Conservation (phyloP, 495 filamentous ascomycete species). For the Cercophora newfieldiana region DNA sequence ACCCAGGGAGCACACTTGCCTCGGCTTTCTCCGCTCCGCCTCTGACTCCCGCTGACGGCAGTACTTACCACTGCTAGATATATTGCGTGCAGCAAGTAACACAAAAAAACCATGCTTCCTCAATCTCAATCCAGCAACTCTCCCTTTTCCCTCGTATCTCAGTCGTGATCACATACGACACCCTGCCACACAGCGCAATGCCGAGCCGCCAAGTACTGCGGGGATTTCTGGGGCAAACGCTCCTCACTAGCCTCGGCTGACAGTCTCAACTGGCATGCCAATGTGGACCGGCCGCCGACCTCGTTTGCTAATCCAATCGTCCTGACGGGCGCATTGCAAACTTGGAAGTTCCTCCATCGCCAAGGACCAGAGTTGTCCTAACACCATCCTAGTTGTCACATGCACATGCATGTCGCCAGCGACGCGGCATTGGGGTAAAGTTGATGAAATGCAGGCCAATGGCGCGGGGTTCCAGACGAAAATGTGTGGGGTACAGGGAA, state of each 20-base stretch:
- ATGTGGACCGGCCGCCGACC: neutral
- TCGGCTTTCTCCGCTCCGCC: neutral
- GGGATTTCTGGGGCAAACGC: neutral
- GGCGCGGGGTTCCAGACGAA: neutral
- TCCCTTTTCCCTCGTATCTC: neutral
- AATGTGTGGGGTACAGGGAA: neutral
- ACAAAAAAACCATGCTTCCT: no score
- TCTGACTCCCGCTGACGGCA: neutral
- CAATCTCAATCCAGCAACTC: no score
- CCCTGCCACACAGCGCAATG: neutral
- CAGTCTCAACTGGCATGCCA: neutral
- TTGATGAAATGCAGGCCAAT: neutral
- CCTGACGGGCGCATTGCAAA: neutral
- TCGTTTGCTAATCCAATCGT: neutral
- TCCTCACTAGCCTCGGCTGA: neutral
- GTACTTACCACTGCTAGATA: no score
- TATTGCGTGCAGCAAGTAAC: no score
- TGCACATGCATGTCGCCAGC: neutral
- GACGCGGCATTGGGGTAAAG: neutral
- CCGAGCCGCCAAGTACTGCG: neutral
- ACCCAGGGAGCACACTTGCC: neutral
- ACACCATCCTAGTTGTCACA: neutral
- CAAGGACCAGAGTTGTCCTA: neutral
- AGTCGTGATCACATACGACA: neutral
- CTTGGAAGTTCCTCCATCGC: conserved; percentile 6